A percentile compares a stretch with the other conserved stretches of the same genome.
Conservation (phyloP, 2,329 filamentous ascomycete genomes). For the Diaporthe destruens region DNA sequence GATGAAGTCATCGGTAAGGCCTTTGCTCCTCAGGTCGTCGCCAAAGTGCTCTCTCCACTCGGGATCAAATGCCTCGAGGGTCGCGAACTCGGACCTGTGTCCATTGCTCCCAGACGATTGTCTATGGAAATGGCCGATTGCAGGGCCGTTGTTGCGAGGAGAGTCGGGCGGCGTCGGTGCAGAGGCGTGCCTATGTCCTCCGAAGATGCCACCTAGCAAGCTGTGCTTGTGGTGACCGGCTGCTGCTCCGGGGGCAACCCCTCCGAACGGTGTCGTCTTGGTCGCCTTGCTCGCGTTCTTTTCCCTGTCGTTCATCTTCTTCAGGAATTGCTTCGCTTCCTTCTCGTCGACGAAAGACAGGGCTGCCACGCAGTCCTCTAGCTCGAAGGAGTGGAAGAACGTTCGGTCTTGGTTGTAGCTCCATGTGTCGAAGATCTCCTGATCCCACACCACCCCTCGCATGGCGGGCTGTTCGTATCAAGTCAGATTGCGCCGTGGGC, state of each 20-base stretch:
- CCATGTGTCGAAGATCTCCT: constrained; percentile 97
- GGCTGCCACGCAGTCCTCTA: constrained; percentile 90
- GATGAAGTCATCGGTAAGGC: constrained; percentile 75
- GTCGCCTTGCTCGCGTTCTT: constrained; percentile 95
- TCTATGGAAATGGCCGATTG: constrained; percentile 53
- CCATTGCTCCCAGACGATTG: constrained; percentile 62
- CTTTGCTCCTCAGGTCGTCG: constrained; percentile 72
- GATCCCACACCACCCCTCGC: constrained; percentile 93
- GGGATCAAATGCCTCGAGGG: constrained; percentile 74
- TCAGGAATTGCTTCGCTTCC: constrained; percentile 95
- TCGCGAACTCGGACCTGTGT: constrained; percentile 67
- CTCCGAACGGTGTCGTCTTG: constrained; percentile 80
- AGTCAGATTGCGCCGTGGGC: not conserved
- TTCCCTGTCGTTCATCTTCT: constrained; percentile 96
- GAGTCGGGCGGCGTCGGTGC: constrained; percentile 70
- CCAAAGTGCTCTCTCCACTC: constrained; percentile 76
- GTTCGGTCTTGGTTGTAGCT: constrained; percentile 96
- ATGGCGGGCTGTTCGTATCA: constrained; percentile 70
- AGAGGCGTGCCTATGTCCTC: constrained; percentile 71
- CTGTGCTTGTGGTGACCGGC: constrained; percentile 57
- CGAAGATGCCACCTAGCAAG: constrained; percentile 72
- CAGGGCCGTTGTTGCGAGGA: constrained; percentile 58
- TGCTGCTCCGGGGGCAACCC: constrained; percentile 54
- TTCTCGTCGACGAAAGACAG: constrained; percentile 97
- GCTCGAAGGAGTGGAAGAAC: constrained; percentile 98